These are phyloP conservation scores for Biscogniauxia sp. DNA, from an alignment of 2,329 filamentous ascomycete species.

Conservation along the genomic window DNA sequence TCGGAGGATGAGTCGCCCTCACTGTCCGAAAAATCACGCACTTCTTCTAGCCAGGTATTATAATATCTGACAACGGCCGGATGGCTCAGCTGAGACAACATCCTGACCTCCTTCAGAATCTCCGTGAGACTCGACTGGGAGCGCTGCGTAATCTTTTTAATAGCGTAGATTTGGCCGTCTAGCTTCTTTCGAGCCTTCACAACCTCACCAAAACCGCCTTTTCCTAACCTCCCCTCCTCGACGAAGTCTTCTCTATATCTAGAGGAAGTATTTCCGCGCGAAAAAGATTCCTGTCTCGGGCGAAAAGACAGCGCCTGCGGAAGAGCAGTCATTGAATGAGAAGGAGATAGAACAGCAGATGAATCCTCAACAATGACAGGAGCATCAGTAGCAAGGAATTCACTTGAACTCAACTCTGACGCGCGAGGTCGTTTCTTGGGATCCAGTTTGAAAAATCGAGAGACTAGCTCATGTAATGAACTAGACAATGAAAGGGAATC, in stretches of 20 bases:
- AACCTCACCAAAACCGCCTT: conserved; percentile 94
- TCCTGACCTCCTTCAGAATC: conserved; percentile 78
- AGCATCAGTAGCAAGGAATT: conserved; percentile 65
- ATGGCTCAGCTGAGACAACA: conserved; percentile 90
- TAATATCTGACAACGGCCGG: conserved; percentile 86
- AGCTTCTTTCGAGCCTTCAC: conserved; percentile 93
- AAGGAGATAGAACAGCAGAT: conserved; percentile 38
- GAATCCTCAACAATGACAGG: conserved; percentile 52
- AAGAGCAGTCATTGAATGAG: conserved; percentile 42
- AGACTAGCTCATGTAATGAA: conserved; percentile 74
- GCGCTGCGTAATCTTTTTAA: conserved; percentile 91
- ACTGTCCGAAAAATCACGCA: conserved; percentile 50
- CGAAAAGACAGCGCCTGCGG: conserved; percentile 45
- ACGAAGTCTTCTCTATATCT: conserved; percentile 88
- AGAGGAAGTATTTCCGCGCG: conserved; percentile 55
- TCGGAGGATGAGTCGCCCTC: conserved; percentile 58
- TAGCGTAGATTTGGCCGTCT: conserved; percentile 89
- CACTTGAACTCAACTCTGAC: conserved; percentile 67
- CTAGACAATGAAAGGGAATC: conserved; percentile 70
- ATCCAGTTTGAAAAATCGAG: conserved; percentile 81
- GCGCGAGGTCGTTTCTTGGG: conserved; percentile 81
- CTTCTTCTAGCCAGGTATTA: conserved; percentile 88
- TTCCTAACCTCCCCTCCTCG: conserved; percentile 83
- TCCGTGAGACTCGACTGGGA: conserved; percentile 78
- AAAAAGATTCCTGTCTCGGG: conserved; percentile 59